Percentiles rank a stretch among this genome's conserved stretches.
These are phyloP conservation scores for Melanopsichium pennsylvanicum DNA, from an alignment of 1,284 basidiomycete species.

Conservation along the genomic window DNA sequence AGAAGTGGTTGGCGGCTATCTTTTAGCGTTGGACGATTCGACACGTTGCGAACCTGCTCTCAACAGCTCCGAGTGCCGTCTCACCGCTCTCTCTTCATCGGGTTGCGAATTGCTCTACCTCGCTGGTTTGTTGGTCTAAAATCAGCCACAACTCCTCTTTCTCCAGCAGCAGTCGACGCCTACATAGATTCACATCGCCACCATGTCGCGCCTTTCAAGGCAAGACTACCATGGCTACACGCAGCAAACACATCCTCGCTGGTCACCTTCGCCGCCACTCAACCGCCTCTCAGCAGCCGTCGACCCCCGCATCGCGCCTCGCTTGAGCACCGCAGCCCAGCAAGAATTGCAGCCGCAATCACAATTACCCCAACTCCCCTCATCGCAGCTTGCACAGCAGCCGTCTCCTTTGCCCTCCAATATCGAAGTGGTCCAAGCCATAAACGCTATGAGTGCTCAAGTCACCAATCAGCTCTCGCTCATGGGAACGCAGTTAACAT, in stretches of 20 bases:
- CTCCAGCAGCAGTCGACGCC: not conserved
- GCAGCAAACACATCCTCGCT: conserved; percentile 28
- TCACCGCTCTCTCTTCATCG: too few relatives aligned
- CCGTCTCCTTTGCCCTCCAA: conserved; percentile 17
- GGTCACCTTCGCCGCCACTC: conserved; percentile 46
- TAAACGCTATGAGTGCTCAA: conserved; percentile 41
- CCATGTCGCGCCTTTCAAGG: conserved; percentile 42
- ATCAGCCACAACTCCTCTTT: too few relatives aligned
- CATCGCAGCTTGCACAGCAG: conserved; percentile 10
- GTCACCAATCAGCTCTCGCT: conserved; percentile 40
- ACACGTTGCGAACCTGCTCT: too few relatives aligned
- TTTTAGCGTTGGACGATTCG: too few relatives aligned
- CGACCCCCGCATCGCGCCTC: conserved; percentile 32
- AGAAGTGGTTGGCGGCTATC: too few relatives aligned
- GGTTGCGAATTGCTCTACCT: too few relatives aligned
- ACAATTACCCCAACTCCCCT: conserved; percentile 23
- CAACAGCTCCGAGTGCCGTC: too few relatives aligned
- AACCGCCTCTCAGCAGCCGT: conserved; percentile 29
- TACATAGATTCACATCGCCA: not conserved
- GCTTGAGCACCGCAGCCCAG: conserved; percentile 22
- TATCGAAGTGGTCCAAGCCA: conserved; percentile 34
- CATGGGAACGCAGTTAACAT: conserved; percentile 39
- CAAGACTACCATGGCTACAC: conserved; percentile 42
- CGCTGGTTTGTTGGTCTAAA: too few relatives aligned
- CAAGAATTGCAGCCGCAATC: conserved; percentile 30